Evolutionary conservation across 139 green algal genomes (phyloP).

Genomic region (Coccomyxa sp.): DNA sequence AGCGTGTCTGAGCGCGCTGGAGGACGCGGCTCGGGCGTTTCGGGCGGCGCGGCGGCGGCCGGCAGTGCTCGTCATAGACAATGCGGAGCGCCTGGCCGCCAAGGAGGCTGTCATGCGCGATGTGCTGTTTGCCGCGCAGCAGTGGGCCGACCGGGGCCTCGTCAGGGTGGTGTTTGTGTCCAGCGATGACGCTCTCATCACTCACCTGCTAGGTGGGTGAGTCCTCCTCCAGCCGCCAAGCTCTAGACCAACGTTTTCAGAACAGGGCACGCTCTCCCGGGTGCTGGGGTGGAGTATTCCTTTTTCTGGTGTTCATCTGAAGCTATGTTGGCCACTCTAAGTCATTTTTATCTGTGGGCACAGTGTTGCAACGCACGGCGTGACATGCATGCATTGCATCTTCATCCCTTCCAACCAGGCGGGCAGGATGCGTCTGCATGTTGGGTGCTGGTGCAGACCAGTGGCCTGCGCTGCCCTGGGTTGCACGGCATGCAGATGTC

Average conservation of each 20-base stretch:
- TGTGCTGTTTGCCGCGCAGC: background rate
- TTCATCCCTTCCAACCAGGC: too few species aligned
- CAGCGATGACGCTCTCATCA: background rate
- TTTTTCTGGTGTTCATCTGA: background rate
- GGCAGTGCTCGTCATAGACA: constrained; percentile 3
- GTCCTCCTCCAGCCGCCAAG: background rate
- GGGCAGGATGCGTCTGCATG: too few species aligned
- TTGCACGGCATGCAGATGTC: too few species aligned
- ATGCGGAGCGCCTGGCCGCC: background rate
- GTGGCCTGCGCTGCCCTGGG: too few species aligned
- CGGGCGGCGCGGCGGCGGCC: background rate
- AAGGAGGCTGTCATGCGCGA: background rate
- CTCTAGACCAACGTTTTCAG: too few species aligned
- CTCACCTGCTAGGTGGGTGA: background rate
- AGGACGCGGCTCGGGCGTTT: too few species aligned
- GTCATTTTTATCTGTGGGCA: background rate
- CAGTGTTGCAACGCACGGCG: background rate
- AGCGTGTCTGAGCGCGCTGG: too few species aligned
- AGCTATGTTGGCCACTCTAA: background rate
- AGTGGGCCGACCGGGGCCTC: background rate
- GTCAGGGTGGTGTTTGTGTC: background rate
- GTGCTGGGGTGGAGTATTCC: background rate
- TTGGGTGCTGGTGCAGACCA: too few species aligned
- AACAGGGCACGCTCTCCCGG: background rate
- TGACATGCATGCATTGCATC: background rate